phyloP scores from a whole-genome alignment of 1,139 yeast species.

The Candida neerlandica region DNA sequence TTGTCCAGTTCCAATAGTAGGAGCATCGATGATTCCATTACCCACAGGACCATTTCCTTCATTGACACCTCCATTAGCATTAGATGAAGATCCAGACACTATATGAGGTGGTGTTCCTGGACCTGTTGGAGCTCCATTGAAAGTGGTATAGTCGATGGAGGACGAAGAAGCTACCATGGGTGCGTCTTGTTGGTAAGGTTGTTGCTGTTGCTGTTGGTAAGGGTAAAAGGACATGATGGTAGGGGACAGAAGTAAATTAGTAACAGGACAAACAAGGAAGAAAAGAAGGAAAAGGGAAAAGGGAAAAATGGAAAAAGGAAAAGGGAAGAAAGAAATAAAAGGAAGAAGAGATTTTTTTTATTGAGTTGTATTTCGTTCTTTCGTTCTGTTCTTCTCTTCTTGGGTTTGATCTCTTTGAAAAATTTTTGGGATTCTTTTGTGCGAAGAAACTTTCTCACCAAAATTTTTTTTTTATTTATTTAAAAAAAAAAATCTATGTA shows the following conservation, averaged over 20 bases:
- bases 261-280: not conserved
- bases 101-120: slow-evolving; percentile 1
- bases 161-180: not conserved
- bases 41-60: slow-evolving; percentile 1
- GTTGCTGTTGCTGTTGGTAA: slow-evolving; percentile 4
- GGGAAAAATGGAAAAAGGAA: not conserved
- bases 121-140: slow-evolving; percentile 1
- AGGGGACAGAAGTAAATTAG: not conserved
- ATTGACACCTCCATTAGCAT: slow-evolving; percentile 4
- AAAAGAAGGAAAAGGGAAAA: not conserved
- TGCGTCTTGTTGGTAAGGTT: slow-evolving; percentile 2
- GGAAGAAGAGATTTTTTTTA: not conserved
- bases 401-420: slow-evolving; percentile 5
- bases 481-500: not conserved
- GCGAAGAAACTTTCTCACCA: not conserved
- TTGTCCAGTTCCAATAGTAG: slow-evolving; percentile 15
- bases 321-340: not conserved
- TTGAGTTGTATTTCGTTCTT: not conserved
- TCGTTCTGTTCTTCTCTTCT: not conserved
- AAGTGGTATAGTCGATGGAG: not conserved
- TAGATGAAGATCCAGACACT: slow-evolving; percentile 4
- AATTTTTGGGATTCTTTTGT: slow-evolving; percentile 4
- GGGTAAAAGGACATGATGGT: slow-evolving; percentile 2
- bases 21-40: slow-evolving; percentile 13
- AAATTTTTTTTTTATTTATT: not conserved